Evolutionary conservation across 108 stramenopile species (phyloP), one percentile per base, ranked within the genome.

Genomic region (Stephanodiscus minutulus): DNA sequence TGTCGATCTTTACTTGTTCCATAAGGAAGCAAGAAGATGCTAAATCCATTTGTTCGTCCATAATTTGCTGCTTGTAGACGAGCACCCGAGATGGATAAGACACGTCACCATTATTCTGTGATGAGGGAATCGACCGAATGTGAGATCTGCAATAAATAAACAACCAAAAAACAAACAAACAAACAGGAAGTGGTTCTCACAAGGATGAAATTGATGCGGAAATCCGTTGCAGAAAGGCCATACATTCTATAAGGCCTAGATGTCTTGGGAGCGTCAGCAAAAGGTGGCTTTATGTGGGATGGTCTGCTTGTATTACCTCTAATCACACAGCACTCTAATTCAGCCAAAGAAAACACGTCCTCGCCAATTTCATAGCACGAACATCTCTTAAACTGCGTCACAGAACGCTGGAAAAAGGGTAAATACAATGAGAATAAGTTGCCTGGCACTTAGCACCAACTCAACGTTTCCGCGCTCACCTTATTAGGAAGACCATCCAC

Each of bases 291-390:
- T 63, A 74, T 75, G 27, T 80, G 66, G 36, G 70, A 61, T 21
- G 97, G 86, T 49, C 82, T 76, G 57, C 83, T 75, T 77, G 90
- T 73, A 56, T 83, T 88, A 4, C 97, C 97, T 44, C 97, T 82
- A 66, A 96, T 79, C 3, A 97, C 86, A 64, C 88, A 94, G 54
- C 92, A 87, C 55, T 96, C 92, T 17, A 98, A 82, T 74, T 98
- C 97, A 18, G 96, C 86, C 39, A 98, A 78, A n/a, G 95, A 95
- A 76, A 98, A 98, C 0, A 98, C 91, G 68, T 98, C 97, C 10
- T 86, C 81, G 17, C 95, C 96, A 41, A 96, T 90, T 73, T 98
- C 97, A 78, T 98, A 98, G 57, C 93, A 96, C 36, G 88, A 81
- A 41, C 88, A 85, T 41, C 91, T 79, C 88, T 89, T 88, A 56